Percentiles rank a stretch among this genome's conserved stretches.
Conservation (phyloP, 192 early-diverging fungal genomes). For the Glomus cerebriforme region DNA sequence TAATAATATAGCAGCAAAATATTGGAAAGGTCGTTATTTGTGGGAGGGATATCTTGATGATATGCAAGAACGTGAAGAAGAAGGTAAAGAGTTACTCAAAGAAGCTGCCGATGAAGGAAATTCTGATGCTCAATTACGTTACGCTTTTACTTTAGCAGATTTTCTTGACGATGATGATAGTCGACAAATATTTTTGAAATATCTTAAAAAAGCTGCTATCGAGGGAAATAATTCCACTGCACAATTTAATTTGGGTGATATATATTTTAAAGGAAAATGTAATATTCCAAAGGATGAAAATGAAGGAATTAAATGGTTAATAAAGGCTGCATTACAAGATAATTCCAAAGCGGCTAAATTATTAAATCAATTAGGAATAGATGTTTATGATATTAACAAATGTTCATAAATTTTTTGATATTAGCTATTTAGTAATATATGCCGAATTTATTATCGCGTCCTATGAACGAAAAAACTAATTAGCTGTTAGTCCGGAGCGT, state of each 20-base stretch:
- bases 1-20: neutral
- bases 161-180: neutral
- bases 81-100: neutral
- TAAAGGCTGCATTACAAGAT: too few relatives aligned
- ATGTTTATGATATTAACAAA: neutral
- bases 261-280: too few relatives aligned
- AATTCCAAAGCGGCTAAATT: too few relatives aligned
- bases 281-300: too few relatives aligned
- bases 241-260: too few relatives aligned
- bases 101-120: neutral
- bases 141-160: neutral
- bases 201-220: neutral
- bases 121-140: neutral
- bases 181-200: neutral
- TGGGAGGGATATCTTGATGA: neutral
- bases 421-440: too few relatives aligned
- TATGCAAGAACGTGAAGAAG: neutral
- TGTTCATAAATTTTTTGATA: too few relatives aligned
- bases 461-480: too few relatives aligned
- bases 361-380: too few relatives aligned
- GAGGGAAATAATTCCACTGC: neutral
- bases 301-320: too few relatives aligned
- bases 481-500: too few relatives aligned
- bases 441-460: too few relatives aligned
- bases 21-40: conserved; percentile 15